A percentile compares a stretch with the other conserved stretches of the same genome.
Conservation (phyloP, 768 basidiomycete species). For the Kwoniella europaea region DNA sequence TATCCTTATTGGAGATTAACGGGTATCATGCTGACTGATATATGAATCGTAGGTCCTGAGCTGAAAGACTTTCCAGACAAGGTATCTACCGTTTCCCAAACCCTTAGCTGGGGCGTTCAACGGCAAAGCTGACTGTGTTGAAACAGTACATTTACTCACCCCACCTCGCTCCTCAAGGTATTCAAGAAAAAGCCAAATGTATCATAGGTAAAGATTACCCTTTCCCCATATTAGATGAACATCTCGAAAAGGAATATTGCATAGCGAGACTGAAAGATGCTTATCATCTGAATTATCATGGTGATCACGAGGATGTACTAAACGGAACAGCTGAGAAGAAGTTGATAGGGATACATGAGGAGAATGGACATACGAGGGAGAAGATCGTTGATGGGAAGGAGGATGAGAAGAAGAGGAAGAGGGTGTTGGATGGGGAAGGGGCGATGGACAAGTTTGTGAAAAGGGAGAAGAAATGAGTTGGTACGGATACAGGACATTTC, state of each 20-base stretch:
- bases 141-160: conserved; percentile 59
- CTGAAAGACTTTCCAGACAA: conserved; percentile 60
- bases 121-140: background rate
- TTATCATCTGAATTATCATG: conserved; percentile 53
- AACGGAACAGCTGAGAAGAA: conserved; percentile 52
- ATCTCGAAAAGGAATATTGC: conserved; percentile 50
- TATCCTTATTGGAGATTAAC: background rate
- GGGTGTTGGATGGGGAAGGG: conserved; percentile 16
- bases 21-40: background rate
- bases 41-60: conserved; percentile 49
- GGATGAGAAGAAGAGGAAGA: conserved; percentile 25
- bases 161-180: conserved; percentile 51
- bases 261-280: conserved; percentile 57
- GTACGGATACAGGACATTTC: background rate
- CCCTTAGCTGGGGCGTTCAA: background rate
- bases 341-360: conserved; percentile 41
- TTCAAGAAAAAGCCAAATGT: conserved; percentile 57
- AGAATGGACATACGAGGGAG: conserved; percentile 33
- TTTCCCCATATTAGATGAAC: conserved; percentile 57
- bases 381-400: conserved; percentile 32
- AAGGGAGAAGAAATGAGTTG: conserved; percentile 25
- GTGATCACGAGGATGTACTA: conserved; percentile 52
- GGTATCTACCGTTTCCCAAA: too few species aligned
- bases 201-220: conserved; percentile 60
- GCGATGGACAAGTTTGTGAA: conserved; percentile 38